Evolutionary conservation across 1,284 basidiomycete genomes (phyloP), one percentile per base, ranked within the genome.

Genomic region (Leccinum ponderosum): DNA sequence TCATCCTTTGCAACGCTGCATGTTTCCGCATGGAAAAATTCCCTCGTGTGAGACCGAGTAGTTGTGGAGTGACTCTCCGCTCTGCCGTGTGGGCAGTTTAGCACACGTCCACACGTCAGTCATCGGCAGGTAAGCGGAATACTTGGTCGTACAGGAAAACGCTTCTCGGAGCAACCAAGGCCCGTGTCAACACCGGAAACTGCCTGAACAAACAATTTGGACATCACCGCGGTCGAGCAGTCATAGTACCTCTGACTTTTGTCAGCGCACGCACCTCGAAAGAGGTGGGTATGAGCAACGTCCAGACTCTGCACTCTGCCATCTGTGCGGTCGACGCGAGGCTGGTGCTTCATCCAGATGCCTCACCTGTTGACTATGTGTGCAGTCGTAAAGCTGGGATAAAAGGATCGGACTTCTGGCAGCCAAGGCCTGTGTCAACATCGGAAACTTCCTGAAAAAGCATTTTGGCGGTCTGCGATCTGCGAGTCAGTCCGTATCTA

Each of bases 1-100:
- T 31, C 44, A 14, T 20, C 12, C 2, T 54, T 55, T 51, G 58
- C 62, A 68, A 65, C 50, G 27, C 51, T 61, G 55, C 58, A 37
- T 59, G 14, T 39, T 44, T 55, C 9, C 20, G n/a, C 3, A 29
- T 29, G 29, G 31, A 51, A 33, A 47, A 47, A 31, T 20, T 17
- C 15, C 3, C 12, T 8, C 53, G 53, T 48, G 29, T 37, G 54
- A 53, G 44, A 53, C 3, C 3, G 14, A 50, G 47, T 20, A 48
- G 12, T 25, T 48, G n/a, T 48, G 22, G 47, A 48, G 47, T 47
- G 44, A 22, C 6, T 47, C 17, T 47, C 14, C 17, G 20, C 44
- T 47, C 44, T 47, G 44, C n/a, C 0, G 39, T 17, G 39, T 42
- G 12, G 39, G n/a, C 37, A 4, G n/a, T 42, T 17, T 11, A 11